phyloP scores from a whole-genome alignment of 371 early-diverging fungal species.

The Actinomortierella ambigua region DNA sequence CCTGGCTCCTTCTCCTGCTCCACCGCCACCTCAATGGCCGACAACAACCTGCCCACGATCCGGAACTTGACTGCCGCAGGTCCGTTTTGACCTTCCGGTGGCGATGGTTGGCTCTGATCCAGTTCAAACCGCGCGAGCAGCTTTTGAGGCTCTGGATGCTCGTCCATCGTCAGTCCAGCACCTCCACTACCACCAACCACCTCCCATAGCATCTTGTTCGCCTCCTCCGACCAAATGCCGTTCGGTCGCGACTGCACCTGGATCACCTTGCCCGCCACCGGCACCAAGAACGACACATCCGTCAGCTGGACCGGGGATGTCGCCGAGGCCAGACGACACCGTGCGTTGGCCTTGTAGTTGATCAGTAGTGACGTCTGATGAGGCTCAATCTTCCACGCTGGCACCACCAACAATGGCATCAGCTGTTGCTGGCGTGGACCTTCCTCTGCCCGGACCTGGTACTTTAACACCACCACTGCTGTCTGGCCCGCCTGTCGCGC shows the following conservation, averaged over 20 bases:
- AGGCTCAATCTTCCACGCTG: constrained; percentile 64
- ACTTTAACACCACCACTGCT: constrained; percentile 49
- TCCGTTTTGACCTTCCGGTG: constrained; percentile 46
- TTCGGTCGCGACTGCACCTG: constrained; percentile 58
- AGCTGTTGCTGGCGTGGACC: constrained; percentile 18
- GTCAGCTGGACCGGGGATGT: constrained; percentile 18
- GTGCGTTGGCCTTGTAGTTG: constrained; percentile 51
- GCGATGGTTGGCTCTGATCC: constrained; percentile 27
- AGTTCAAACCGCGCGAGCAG: constrained; percentile 59
- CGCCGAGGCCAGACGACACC: constrained; percentile 17
- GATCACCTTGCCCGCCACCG: constrained; percentile 53
- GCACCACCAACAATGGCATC: constrained; percentile 52
- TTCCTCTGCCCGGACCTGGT: constrained; percentile 47
- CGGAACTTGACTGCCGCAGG: constrained; percentile 58
- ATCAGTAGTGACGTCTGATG: constrained; percentile 57
- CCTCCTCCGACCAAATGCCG: constrained; percentile 57
- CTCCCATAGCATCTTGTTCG: constrained; percentile 61
- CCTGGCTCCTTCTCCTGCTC: constrained; percentile 16
- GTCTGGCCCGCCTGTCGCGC: constrained; percentile 23
- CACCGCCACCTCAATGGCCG: constrained; percentile 24
- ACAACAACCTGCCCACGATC: constrained; percentile 46
- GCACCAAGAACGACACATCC: constrained; percentile 54
- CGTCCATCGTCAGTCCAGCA: constrained; percentile 37
- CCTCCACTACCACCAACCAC: no score
- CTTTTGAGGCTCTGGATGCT: constrained; percentile 42